A percentile compares a stretch with the other conserved stretches of the same genome.
Conservation (phyloP, 306 rosid genomes). For the Prunus fruticosa region DNA sequence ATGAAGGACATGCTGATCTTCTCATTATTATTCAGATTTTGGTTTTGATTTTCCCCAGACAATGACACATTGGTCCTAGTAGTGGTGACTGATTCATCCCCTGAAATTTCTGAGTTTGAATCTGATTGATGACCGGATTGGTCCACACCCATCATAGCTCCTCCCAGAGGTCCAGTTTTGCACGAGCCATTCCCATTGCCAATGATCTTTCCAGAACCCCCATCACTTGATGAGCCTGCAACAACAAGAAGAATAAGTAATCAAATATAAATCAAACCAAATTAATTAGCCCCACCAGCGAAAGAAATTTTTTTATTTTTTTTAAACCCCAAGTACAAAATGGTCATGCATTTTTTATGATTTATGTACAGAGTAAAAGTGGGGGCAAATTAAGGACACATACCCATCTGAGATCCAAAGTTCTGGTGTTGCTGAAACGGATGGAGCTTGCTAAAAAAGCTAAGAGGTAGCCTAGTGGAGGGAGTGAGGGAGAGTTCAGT, state of each 20-base stretch:
- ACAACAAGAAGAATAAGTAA: not conserved
- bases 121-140: conserved; percentile 55
- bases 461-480: conserved; percentile 23
- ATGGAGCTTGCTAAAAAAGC: conserved; percentile 7
- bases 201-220: conserved; percentile 27
- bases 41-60: conserved; percentile 36
- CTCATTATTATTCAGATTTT: conserved; percentile 15
- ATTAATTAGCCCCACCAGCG: not conserved
- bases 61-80: conserved; percentile 40
- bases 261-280: not conserved
- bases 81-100: conserved; percentile 66
- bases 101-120: conserved; percentile 71
- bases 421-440: conserved; percentile 21
- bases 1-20: conserved; percentile 48
- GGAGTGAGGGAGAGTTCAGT: conserved; percentile 63
- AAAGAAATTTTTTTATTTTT: not conserved
- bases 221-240: conserved; percentile 32
- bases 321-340: not conserved
- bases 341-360: not conserved
- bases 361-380: not conserved
- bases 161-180: conserved; percentile 11
- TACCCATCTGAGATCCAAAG: conserved; percentile 40
- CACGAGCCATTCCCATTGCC: conserved; percentile 15
- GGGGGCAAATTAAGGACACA: not conserved
- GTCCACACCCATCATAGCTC: conserved; percentile 31